These are phyloP conservation scores for Centella asiatica DNA, from an alignment of 129 eudicot species.

Conservation along the genomic window DNA sequence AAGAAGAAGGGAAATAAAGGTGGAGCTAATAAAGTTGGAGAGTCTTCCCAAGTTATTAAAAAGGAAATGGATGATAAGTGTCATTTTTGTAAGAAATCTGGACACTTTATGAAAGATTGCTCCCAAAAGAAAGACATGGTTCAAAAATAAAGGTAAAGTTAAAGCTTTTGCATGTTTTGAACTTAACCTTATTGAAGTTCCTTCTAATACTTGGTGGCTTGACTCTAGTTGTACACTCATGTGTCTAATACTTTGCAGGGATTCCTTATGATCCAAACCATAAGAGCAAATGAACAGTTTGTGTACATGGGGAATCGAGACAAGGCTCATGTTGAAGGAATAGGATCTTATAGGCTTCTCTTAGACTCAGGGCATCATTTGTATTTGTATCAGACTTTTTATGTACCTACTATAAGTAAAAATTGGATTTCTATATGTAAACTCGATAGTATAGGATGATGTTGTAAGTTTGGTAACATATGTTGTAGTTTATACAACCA, in stretches of 20 bases:
- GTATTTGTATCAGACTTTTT: background rate
- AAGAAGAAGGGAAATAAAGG: background rate
- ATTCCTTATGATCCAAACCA: too few species aligned
- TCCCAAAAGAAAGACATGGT: too few species aligned
- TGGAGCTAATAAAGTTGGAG: background rate
- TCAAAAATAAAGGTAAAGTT: background rate
- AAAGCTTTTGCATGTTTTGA: background rate
- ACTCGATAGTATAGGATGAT: background rate
- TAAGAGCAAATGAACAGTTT: background rate
- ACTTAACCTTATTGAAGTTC: background rate
- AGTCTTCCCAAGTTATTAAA: background rate
- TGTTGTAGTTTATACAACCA: background rate
- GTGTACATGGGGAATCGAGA: background rate
- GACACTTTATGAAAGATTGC: background rate
- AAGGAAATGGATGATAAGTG: background rate
- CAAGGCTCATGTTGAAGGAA: background rate
- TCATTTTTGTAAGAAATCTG: too few species aligned
- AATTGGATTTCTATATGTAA: slow-evolving; percentile 5
- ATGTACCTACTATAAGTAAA: background rate
- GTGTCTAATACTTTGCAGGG: background rate
- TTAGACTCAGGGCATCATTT: background rate
- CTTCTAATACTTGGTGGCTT: background rate
- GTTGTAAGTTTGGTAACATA: background rate
- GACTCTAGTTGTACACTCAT: background rate
- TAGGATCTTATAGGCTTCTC: background rate